These are phyloP conservation scores for Panicum hallii DNA, from an alignment of 202 grass and related monocot species.

Conservation along the genomic window DNA sequence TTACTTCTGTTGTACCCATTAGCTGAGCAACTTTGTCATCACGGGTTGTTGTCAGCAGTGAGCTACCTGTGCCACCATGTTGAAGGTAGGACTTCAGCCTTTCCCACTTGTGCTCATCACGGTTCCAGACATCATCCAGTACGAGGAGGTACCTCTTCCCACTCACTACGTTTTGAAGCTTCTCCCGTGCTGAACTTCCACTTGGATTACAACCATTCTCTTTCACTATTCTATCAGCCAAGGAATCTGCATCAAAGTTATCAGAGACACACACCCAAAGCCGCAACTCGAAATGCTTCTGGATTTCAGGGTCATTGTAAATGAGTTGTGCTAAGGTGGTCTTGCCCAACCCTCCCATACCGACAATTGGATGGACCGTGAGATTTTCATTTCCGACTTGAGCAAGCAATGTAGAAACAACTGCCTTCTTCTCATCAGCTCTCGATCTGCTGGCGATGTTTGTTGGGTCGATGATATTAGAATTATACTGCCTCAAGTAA, in stretches of 20 bases:
- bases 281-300: constrained; percentile 7
- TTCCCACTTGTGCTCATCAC: background rate
- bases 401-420: too few species aligned
- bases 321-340: constrained; percentile 36
- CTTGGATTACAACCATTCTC: background rate
- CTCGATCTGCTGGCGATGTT: too few species aligned
- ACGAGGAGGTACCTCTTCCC: background rate
- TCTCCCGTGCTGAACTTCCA: background rate
- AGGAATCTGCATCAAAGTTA: constrained; percentile 3
- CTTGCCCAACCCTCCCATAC: background rate
- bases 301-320: background rate
- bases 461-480: too few species aligned
- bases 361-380: too few species aligned
- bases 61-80: too few species aligned
- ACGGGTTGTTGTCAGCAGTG: constrained; percentile 50
- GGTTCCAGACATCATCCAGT: background rate
- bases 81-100: too few species aligned
- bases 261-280: constrained; percentile 44
- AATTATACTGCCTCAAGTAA: too few species aligned
- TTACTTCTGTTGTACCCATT: background rate
- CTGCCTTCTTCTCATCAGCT: too few species aligned
- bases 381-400: too few species aligned
- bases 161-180: background rate
- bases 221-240: background rate
- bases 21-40: background rate